Evolutionary conservation across 176 grass and related monocot species (phyloP).

Genomic region (Oryza punctata): DNA sequence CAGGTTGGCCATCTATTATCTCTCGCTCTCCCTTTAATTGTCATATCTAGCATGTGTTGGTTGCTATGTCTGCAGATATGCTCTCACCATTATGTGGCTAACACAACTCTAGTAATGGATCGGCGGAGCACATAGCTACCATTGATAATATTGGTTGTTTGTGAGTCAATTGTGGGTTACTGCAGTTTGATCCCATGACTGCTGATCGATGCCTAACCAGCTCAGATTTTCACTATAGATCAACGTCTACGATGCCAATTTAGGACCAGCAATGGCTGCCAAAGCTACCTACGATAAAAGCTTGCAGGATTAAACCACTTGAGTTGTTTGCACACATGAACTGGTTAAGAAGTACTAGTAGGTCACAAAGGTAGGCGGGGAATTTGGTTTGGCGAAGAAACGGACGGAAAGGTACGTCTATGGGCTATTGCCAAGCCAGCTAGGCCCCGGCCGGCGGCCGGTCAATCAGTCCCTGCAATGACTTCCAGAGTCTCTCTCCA

Average conservation of each 20-base stretch:
- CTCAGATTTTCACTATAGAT: background rate
- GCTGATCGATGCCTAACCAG: background rate
- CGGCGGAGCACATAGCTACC: background rate
- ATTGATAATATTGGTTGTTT: background rate
- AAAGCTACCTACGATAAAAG: no score
- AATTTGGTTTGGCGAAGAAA: slow-evolving; percentile 14
- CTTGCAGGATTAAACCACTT: background rate
- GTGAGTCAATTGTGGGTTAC: background rate
- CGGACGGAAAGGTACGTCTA: slow-evolving; percentile 11
- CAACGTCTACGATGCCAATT: background rate
- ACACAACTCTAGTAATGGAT: background rate
- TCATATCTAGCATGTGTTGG: background rate
- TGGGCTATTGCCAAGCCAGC: background rate
- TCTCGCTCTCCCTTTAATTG: background rate
- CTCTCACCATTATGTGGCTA: background rate
- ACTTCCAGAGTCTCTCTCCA: slow-evolving; percentile 28
- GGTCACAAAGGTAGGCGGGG: background rate
- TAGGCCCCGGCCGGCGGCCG: no score
- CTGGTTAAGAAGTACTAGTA: background rate
- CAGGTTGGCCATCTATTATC: background rate
- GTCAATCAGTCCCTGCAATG: slow-evolving; percentile 27
- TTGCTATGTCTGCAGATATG: background rate
- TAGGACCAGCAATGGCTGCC: background rate
- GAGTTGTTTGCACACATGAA: background rate
- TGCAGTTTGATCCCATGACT: background rate